Evolutionary conservation across 1,139 yeast genomes (phyloP), one percentile per base, ranked within the genome.

Genomic region (Wickerhamomyces sp.): DNA sequence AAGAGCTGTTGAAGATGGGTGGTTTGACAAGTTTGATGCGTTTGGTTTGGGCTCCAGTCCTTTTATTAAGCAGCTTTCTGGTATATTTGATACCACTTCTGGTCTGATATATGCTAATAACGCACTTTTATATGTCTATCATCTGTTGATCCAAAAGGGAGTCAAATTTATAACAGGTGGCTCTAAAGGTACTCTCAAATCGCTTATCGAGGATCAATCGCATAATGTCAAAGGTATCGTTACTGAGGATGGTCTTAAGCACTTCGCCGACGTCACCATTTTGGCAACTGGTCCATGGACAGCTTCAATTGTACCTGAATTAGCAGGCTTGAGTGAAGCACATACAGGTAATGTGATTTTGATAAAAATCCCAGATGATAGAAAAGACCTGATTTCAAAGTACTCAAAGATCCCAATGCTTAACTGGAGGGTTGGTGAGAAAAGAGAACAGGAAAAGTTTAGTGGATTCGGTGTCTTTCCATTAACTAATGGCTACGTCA

Each of bases 71-170:
- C 30, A 45, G 27, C 33, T 51, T 14, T 46, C 45, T 26, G 68
- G 70, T 18, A 55, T 60, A 7, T 48, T 65, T 19, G 72, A 67
- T 41, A 46, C 63, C 12, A 56, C 62, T 16, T 60, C 70, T 7
- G 72, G 74, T 5, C 48, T 69, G 33, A 44, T 68, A 3, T 56
- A 63, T 42, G 68, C 74, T 1, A 54, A 58, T 7, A 64, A 63
- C 35, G 64, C 69, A 6, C 59, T 63, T 25, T 48, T 51, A 21
- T 65, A 58, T 43, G 63, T 56, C 8, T 51, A 57, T 21, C 45
- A 54, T 15, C 28, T 55, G 10, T 55, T 66, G 37, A 34, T 37
- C 33, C 10, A 15, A 3, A 38, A 39, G 7, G 55, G 49, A 17
- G 51, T 50, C 18, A 43, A 46, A 31, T 50, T 51, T 35, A 36